Percentiles rank a stretch among this genome's conserved stretches.
Conservation (phyloP, 1,139 yeast species). For the Candida tetrigidarum region DNA sequence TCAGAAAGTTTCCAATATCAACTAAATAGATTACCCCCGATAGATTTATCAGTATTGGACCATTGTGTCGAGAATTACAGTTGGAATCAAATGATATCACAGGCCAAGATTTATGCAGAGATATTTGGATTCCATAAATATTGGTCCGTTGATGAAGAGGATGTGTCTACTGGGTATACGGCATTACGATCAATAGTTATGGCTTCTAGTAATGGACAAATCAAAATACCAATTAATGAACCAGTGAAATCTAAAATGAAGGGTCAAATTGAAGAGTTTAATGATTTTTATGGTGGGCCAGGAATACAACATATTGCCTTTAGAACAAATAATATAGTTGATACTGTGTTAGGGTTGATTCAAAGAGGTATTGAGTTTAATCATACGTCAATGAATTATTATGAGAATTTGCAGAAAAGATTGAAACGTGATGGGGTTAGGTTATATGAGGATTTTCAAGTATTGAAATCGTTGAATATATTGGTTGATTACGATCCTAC, state of each 20-base stretch:
- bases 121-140: slow-evolving; percentile 75
- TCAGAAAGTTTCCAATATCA: slow-evolving; percentile 13
- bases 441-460: slow-evolving; percentile 50
- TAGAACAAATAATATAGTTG: slow-evolving; percentile 60
- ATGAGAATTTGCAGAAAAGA: slow-evolving; percentile 49
- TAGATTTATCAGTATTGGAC: slow-evolving; percentile 54
- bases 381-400: slow-evolving; percentile 58
- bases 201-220: slow-evolving; percentile 66
- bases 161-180: slow-evolving; percentile 68
- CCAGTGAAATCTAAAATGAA: slow-evolving; percentile 70
- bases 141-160: slow-evolving; percentile 84
- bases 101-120: slow-evolving; percentile 60
- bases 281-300: slow-evolving; percentile 75
- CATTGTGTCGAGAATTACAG: slow-evolving; percentile 82
- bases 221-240: slow-evolving; percentile 85
- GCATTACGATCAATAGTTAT: slow-evolving; percentile 77
- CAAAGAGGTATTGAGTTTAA: slow-evolving; percentile 74
- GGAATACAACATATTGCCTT: slow-evolving; percentile 86
- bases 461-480: slow-evolving; percentile 52
- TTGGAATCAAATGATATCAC: slow-evolving; percentile 66
- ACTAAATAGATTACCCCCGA: slow-evolving; percentile 31
- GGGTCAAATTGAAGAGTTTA: slow-evolving; percentile 83
- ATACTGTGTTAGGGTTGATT: slow-evolving; percentile 56
- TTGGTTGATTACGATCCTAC: slow-evolving; percentile 74
- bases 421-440: slow-evolving; percentile 36